Percentiles rank a stretch among this genome's conserved stretches.
phyloP scores from a whole-genome alignment of 2,329 filamentous ascomycete genomes.

The Corinectria fuckeliana region DNA sequence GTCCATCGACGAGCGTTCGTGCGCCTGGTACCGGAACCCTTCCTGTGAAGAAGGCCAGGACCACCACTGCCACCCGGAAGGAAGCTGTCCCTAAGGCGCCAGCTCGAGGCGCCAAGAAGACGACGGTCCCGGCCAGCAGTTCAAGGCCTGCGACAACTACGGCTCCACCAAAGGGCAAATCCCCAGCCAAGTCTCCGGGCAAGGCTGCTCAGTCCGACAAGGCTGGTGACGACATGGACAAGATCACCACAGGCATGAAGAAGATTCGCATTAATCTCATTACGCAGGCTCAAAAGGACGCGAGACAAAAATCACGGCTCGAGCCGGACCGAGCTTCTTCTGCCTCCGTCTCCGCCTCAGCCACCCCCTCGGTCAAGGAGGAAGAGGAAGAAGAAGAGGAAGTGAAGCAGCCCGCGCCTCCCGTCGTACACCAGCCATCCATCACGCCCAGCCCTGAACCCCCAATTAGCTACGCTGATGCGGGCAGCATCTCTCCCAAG shows the following conservation, averaged over 20 bases:
- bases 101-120: conserved; percentile 48
- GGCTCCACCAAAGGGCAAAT: conserved; percentile 21
- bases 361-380: background rate
- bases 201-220: conserved; percentile 22
- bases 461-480: background rate
- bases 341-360: conserved; percentile 6
- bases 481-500: conserved; percentile 19
- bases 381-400: background rate
- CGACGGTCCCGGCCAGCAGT: conserved; percentile 30
- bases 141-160: conserved; percentile 19
- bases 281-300: conserved; percentile 64
- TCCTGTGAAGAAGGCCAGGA: conserved; percentile 66
- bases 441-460: background rate
- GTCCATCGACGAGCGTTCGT: conserved; percentile 50
- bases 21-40: conserved; percentile 50
- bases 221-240: conserved; percentile 54
- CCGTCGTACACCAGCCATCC: conserved; percentile 2
- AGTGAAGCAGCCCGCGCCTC: background rate
- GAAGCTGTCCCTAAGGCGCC: conserved; percentile 44
- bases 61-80: conserved; percentile 51
- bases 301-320: conserved; percentile 48
- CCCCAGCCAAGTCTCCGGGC: conserved; percentile 16
- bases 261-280: conserved; percentile 69
- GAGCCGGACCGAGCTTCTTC: conserved; percentile 31
- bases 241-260: conserved; percentile 64